A percentile compares a stretch with the other conserved stretches of the same genome.
Evolutionary conservation across 306 rosid species (phyloP).

Genomic region (Castanea mollissima): DNA sequence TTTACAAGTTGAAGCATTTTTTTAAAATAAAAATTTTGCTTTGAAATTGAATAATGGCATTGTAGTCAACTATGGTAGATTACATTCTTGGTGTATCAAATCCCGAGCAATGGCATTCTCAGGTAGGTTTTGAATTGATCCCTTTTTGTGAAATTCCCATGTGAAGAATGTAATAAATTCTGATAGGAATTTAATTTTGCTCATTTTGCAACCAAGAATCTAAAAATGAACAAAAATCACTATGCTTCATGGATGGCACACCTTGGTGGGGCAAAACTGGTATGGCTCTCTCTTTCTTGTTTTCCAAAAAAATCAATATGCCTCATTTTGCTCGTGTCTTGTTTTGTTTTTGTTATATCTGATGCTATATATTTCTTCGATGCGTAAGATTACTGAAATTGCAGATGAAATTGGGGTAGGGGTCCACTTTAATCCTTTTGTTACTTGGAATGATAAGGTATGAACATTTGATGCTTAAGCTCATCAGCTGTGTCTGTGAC

Average conservation of each 20-base stretch:
- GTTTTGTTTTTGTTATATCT: conserved; percentile 13
- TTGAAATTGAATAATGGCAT: background rate
- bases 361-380: conserved; percentile 24
- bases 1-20: background rate
- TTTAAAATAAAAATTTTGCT: background rate
- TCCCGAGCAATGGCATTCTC: conserved; percentile 62
- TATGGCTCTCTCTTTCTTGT: conserved; percentile 32
- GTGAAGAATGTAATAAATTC: background rate
- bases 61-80: conserved; percentile 47
- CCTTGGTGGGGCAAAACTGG: conserved; percentile 86
- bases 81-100: conserved; percentile 50
- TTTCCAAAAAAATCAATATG: too few relatives aligned
- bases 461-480: conserved; percentile 6
- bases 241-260: conserved; percentile 81
- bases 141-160: conserved; percentile 6
- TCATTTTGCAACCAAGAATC: conserved; percentile 49
- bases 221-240: conserved; percentile 75
- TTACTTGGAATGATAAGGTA: conserved; percentile 83
- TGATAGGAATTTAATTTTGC: background rate
- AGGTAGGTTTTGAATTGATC: conserved; percentile 43
- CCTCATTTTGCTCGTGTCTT: background rate
- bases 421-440: conserved; percentile 93
- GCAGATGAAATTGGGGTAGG: conserved; percentile 87
- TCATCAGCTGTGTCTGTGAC: background rate
- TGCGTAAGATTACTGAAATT: conserved; percentile 64